Conservation (phyloP, 129 eudicot genomes). For the Artemisia tridentata region DNA sequence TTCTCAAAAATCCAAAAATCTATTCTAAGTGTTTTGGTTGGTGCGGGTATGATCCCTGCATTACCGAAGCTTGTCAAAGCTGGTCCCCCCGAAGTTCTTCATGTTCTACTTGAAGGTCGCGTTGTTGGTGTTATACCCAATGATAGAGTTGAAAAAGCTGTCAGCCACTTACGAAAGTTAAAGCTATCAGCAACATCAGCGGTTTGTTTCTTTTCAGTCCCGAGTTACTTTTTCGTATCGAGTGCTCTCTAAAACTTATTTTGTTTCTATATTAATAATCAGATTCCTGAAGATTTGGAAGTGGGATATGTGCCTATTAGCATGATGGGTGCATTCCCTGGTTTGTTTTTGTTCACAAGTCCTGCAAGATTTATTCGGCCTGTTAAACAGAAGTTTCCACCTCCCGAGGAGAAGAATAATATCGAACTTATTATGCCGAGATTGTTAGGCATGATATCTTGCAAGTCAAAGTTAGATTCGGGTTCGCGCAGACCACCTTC, state of each 20-base stretch:
- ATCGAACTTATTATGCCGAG: constrained; percentile 83
- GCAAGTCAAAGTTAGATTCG: no score
- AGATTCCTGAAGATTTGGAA: constrained; percentile 91
- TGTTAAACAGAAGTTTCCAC: constrained; percentile 50
- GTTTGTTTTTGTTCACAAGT: constrained; percentile 65
- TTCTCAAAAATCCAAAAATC: constrained; percentile 57
- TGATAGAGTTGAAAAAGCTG: constrained; percentile 58
- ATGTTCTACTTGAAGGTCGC: constrained; percentile 86
- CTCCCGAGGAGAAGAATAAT: constrained; percentile 42
- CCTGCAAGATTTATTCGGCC: constrained; percentile 88
- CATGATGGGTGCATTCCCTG: constrained; percentile 87
- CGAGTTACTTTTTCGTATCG: background rate
- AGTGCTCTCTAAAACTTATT: background rate
- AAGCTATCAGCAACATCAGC: constrained; percentile 58
- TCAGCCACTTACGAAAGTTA: constrained; percentile 63
- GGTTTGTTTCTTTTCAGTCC: constrained; percentile 35
- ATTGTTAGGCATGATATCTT: no score
- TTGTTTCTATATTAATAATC: constrained; percentile 13
- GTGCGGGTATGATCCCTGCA: constrained; percentile 75
- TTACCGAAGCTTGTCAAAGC: constrained; percentile 73
- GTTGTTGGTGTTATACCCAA: constrained; percentile 78
- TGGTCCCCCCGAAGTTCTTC: constrained; percentile 89
- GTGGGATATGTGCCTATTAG: constrained; percentile 93
- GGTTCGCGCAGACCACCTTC: no score
- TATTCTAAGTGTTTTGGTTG: constrained; percentile 51